Evolutionary conservation across 2,329 filamentous ascomycete species (phyloP), one percentile per base, ranked within the genome.

Genomic region (Pezicula radicicola): DNA sequence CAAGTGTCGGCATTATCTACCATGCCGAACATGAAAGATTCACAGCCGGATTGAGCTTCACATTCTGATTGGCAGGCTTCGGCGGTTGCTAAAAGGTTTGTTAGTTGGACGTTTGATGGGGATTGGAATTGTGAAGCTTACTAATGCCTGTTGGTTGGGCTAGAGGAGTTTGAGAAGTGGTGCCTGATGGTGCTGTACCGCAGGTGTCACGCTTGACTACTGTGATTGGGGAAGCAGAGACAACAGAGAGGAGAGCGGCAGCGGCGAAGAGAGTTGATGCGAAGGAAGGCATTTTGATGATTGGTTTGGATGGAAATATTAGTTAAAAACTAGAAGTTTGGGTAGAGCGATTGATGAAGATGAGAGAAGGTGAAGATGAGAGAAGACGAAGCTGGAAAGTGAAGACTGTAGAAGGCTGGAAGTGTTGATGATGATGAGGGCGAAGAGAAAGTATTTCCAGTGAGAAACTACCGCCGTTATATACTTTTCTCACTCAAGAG

Each of bases 21-120:
- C 47, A 58, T 47, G 10, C 57, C 57, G 33, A 58, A 60, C 33
- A 56, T 48, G 49, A 60, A 57, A 3, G 58, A 55, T 21, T 52
- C 39, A 30, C 58, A 60, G 18, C 43, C 43, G 15, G 48, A 27
- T 35, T 55, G 53, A 16, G 52, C 54, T 9, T 50, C 48, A 40
- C 57, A 60, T 46, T 55, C 42, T 28, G 53, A 43, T 43, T 51
- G 48, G 48, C 57, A 60, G 13, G 36, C 51, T 40, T 16, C 12
- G 37, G 37, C 37, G 19, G 37, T 40, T 40, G 37, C 37, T 40
- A 6, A 6, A 4, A 9, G 19, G 37, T 13, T 16, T 16, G 19
- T 40, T 40, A 40, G 37, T 21, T 40, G 3, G 30, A 13, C 18
- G n/a, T 13, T 40, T 40, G 37, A 40, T 40, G 8, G 19, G 4